Evolutionary conservation across 1,284 basidiomycete genomes (phyloP), one percentile per base, ranked within the genome.

Genomic region (Schizophyllum amplum): DNA sequence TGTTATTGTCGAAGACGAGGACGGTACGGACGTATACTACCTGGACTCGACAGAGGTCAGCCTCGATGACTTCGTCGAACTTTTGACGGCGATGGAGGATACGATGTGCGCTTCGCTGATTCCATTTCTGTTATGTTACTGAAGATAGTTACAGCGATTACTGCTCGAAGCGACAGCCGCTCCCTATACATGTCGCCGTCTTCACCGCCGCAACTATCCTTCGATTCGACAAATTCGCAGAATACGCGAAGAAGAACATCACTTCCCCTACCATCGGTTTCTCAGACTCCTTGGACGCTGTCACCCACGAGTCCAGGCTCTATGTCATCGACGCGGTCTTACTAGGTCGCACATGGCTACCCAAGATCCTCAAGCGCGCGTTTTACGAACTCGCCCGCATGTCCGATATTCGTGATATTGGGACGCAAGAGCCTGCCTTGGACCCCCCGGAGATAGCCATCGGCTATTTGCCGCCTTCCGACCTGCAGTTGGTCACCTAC

Each of bases 371-470:
- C 26, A 73, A 75, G 56, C 63, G 64, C 33, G 71, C 72, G 4
- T 69, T 69, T 54, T 76, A 75, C 60, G 73, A 75, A 57, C 65
- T 75, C 21, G 61, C 71, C 2, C 64, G 71, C 20, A 9, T 42
- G 3, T 9, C 33, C 33, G 33, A 42, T 17, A 9, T 42, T 17
- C 3, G 2, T 17, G 33, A 42, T 4, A 9, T 42, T n/a, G n/a
- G 33, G 13, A 9, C 7, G 33, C 33, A 2, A 42, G 59, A 60
- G 13, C 15, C 33, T 9, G 13, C 33, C 33, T 13, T 42, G 33
- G 33, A 42, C 33, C 17, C 11, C 7, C 33, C 13, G 13, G 21
- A 50, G 48, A 11, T 50, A 3, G 4, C 48, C 4, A 11, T 22
- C 21, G 24, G 22, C 48, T 9, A 9, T 9, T 9, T 42, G 33